Evolutionary conservation across 257 asterid species (phyloP).

Genomic region (Nyctanthes arbortristis): DNA sequence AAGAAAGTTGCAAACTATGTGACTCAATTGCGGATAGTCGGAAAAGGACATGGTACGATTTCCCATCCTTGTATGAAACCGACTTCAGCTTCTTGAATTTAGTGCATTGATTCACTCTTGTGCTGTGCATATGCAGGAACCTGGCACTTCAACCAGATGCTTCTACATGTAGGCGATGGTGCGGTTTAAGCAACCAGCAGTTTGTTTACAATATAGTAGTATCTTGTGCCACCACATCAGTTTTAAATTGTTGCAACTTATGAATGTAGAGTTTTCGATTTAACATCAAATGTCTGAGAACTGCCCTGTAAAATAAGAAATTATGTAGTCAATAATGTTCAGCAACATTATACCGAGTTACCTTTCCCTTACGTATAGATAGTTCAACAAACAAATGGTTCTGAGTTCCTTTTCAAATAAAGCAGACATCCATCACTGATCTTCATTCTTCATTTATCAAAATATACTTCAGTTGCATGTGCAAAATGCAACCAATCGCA

Average conservation of each 20-base stretch:
- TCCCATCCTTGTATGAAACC: background rate
- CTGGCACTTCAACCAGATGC: conserved; percentile 45
- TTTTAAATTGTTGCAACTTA: background rate
- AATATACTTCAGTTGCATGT: no score
- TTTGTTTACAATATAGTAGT: no score
- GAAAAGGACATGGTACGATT: conserved; percentile 40
- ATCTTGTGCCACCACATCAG: background rate
- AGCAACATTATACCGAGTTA: background rate
- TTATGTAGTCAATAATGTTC: background rate
- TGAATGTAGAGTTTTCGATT: background rate
- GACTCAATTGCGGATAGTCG: conserved; percentile 43
- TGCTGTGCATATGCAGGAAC: conserved; percentile 25
- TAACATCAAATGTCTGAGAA: background rate
- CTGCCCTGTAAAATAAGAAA: background rate
- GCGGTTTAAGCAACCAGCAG: no score
- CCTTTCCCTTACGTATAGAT: no score
- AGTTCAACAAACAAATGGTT: no score
- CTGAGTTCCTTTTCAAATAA: no score
- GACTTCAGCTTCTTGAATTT: background rate
- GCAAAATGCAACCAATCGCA: background rate
- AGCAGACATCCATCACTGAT: no score
- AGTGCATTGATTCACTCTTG: background rate
- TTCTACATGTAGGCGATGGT: conserved; percentile 13
- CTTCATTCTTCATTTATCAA: no score
- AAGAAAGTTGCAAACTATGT: conserved; percentile 40